Percentiles rank a stretch among this genome's conserved stretches.
Conservation (phyloP, 306 rosid genomes). For the Cucumis hystrix region DNA sequence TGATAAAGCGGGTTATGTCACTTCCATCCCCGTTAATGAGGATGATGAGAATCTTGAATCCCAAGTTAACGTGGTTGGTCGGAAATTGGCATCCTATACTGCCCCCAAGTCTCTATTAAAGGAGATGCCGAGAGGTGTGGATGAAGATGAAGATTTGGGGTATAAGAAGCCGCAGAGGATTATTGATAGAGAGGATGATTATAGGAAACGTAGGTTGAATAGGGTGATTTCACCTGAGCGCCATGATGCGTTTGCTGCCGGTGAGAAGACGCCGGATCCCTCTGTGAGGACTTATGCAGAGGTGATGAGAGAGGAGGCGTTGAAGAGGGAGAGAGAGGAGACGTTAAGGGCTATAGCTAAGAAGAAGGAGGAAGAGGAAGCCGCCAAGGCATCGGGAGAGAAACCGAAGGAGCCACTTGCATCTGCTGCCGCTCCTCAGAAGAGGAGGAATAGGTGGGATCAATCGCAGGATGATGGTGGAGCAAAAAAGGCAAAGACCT, state of each 20-base stretch:
- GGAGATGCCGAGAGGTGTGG: slow-evolving; percentile 38
- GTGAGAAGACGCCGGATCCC: slow-evolving; percentile 66
- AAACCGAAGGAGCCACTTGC: slow-evolving; percentile 1
- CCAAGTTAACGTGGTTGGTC: slow-evolving; percentile 38
- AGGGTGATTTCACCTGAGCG: slow-evolving; percentile 53
- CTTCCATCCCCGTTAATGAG: slow-evolving; percentile 52
- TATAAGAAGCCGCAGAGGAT: slow-evolving; percentile 39
- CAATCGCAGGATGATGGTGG: slow-evolving; percentile 51
- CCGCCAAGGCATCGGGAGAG: slow-evolving; percentile 23
- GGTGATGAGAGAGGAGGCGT: slow-evolving; percentile 54
- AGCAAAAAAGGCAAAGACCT: slow-evolving; percentile 27
- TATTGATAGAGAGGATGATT: slow-evolving; percentile 55
- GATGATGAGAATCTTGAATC: slow-evolving; percentile 46
- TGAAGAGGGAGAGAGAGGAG: slow-evolving; percentile 58
- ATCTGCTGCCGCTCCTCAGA: slow-evolving; percentile 11
- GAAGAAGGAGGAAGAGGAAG: slow-evolving; percentile 60
- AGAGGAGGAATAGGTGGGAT: slow-evolving; percentile 69
- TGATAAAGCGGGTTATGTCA: slow-evolving; percentile 34
- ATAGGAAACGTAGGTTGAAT: slow-evolving; percentile 41
- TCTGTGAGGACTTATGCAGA: slow-evolving; percentile 48
- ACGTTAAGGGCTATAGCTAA: slow-evolving; percentile 34
- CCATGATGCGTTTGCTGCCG: slow-evolving; percentile 48
- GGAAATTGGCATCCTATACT: slow-evolving; percentile 44
- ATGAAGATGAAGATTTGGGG: slow-evolving; percentile 34
- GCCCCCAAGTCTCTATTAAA: slow-evolving; percentile 50